Percentiles rank a stretch among this genome's conserved stretches.
phyloP scores from a whole-genome alignment of 1,139 yeast species.

The Candida neerlandica region DNA sequence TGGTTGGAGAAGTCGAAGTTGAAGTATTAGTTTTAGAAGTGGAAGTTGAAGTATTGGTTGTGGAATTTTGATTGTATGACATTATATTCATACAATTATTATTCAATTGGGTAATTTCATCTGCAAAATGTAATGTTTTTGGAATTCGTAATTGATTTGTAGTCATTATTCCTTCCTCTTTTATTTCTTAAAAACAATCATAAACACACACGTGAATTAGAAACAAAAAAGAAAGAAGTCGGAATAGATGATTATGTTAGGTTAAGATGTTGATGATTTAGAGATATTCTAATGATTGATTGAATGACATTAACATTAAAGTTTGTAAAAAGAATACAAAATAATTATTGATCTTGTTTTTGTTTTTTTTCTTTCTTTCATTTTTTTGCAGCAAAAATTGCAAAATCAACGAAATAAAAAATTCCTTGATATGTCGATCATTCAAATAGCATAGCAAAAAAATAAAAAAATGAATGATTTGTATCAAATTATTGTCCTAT shows the following conservation, averaged over 20 bases:
- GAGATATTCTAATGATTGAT: no score
- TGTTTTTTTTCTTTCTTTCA: no score
- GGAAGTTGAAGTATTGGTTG: background rate
- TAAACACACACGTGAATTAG: background rate
- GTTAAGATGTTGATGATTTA: background rate
- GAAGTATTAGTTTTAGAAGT: background rate
- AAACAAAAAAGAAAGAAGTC: background rate
- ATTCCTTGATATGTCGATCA: background rate
- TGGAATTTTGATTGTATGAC: background rate
- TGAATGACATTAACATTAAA: background rate
- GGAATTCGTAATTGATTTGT: constrained; percentile 9
- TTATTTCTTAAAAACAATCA: background rate
- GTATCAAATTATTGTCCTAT: background rate
- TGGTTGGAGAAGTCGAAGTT: background rate
- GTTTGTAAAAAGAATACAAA: background rate
- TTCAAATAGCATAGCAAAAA: background rate
- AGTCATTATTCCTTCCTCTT: background rate
- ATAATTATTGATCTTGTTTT: background rate
- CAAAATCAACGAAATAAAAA: background rate
- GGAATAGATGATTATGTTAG: background rate
- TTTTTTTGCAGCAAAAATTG: constrained; percentile 3
- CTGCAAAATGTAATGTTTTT: constrained; percentile 10
- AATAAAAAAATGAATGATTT: background rate
- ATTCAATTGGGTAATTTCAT: constrained; percentile 7
- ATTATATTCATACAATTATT: constrained; percentile 1